Evolutionary conservation across 2,329 filamentous ascomycete species (phyloP).

Genomic region (Scedosporium apiospermum): DNA sequence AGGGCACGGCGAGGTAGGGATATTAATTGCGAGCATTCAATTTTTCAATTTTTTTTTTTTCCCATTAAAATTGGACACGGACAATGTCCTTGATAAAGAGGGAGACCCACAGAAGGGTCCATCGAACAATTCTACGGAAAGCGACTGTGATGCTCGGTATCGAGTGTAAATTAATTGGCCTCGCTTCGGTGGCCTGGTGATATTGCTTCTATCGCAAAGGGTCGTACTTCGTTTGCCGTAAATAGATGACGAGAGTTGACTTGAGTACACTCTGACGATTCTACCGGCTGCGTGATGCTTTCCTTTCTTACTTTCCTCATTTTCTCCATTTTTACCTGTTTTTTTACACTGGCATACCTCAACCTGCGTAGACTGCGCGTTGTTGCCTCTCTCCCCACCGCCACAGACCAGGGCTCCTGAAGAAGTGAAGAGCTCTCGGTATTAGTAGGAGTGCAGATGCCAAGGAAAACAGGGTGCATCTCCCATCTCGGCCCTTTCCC

Average conservation of each 20-base stretch:
- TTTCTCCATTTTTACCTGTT: too few relatives aligned
- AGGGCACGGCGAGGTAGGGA: not conserved
- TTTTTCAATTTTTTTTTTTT: not conserved
- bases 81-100: not conserved
- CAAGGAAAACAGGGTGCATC: not conserved
- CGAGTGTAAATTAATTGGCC: not conserved
- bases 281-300: not conserved
- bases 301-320: too few relatives aligned
- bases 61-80: not conserved
- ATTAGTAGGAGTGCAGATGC: too few relatives aligned
- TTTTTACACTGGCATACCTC: too few relatives aligned
- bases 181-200: not conserved
- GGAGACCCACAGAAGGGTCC: slow-evolving; percentile 29
- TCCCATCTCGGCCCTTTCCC: not conserved
- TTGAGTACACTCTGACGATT: too few relatives aligned
- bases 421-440: too few relatives aligned
- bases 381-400: too few relatives aligned
- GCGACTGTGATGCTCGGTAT: not conserved
- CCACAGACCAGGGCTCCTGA: too few relatives aligned
- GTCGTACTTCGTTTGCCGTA: not conserved
- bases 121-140: slow-evolving; percentile 21
- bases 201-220: not conserved
- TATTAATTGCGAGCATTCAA: not conserved
- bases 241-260: not conserved
- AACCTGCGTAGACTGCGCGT: too few relatives aligned